Conservation (phyloP, 441 rosid species). For the Gossypium schwendimanii region DNA sequence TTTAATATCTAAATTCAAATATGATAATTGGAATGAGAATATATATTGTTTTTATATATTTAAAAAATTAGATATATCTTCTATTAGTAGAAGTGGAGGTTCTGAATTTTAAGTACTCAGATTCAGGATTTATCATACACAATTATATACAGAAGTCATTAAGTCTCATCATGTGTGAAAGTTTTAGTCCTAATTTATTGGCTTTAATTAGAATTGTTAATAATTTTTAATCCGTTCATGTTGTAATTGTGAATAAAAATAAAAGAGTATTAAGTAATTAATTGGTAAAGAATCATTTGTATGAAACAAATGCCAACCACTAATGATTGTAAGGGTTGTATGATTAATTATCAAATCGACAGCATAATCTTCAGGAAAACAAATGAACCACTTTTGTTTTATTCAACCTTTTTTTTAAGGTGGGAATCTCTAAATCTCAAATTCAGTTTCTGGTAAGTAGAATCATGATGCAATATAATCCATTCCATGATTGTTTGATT, state of each 20-base stretch:
- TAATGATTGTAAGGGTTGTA: background rate
- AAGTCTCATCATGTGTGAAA: too few relatives aligned
- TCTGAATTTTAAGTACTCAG: too few relatives aligned
- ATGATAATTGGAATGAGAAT: too few relatives aligned
- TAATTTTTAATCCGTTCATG: too few relatives aligned
- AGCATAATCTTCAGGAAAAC: background rate
- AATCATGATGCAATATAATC: background rate
- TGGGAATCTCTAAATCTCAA: slow-evolving; percentile 18
- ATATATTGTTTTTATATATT: too few relatives aligned
- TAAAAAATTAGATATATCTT: too few relatives aligned
- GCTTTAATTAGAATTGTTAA: too few relatives aligned
- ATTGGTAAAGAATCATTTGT: slow-evolving; percentile 4
- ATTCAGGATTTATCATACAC: too few relatives aligned
- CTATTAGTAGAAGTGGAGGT: too few relatives aligned
- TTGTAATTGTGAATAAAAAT: background rate
- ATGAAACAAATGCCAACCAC: slow-evolving; percentile 20
- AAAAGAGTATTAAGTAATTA: background rate
- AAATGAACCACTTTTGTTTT: slow-evolving; percentile 11
- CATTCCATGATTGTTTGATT: background rate
- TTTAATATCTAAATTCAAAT: too few relatives aligned
- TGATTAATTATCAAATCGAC: background rate
- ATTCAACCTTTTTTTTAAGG: background rate
- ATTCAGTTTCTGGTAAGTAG: background rate
- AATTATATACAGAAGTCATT: too few relatives aligned
- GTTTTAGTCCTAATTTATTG: too few relatives aligned